Percentiles rank a stretch among this genome's conserved stretches.
Conservation (phyloP, 768 basidiomycete species). For the Suillus brevipes region DNA sequence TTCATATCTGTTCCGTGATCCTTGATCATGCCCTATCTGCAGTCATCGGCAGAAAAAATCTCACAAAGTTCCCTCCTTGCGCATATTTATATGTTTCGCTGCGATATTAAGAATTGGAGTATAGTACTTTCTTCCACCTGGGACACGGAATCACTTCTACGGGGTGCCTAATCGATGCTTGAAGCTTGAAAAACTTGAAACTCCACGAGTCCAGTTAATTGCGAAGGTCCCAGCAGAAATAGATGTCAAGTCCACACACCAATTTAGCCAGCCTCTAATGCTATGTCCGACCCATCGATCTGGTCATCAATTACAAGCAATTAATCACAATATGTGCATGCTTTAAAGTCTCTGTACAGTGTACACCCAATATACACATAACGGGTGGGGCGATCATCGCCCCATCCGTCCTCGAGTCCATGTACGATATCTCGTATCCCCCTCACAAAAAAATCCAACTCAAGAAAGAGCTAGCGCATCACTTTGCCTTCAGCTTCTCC, state of each 20-base stretch:
- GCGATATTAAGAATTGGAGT: neutral
- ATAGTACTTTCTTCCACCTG: neutral
- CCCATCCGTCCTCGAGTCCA: neutral
- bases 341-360: too few relatives aligned
- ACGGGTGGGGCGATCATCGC: neutral
- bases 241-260: too few relatives aligned
- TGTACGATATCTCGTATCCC: neutral
- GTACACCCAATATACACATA: neutral
- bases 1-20: neutral
- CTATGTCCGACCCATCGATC: too few relatives aligned
- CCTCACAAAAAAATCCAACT: neutral
- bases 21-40: neutral
- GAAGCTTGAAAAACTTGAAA: too few relatives aligned
- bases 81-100: neutral
- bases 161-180: too few relatives aligned
- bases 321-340: too few relatives aligned
- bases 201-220: too few relatives aligned
- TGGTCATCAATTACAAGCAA: too few relatives aligned
- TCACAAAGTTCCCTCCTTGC: neutral
- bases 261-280: too few relatives aligned
- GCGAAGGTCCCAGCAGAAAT: too few relatives aligned
- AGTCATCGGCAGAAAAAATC: neutral
- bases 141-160: too few relatives aligned
- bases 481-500: conserved; percentile 21
- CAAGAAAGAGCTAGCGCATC: neutral